Percentiles rank a stretch among this genome's conserved stretches.
phyloP scores from a whole-genome alignment of 805 yeast genomes.

The Wickerhamomyces subpelliculosus region DNA sequence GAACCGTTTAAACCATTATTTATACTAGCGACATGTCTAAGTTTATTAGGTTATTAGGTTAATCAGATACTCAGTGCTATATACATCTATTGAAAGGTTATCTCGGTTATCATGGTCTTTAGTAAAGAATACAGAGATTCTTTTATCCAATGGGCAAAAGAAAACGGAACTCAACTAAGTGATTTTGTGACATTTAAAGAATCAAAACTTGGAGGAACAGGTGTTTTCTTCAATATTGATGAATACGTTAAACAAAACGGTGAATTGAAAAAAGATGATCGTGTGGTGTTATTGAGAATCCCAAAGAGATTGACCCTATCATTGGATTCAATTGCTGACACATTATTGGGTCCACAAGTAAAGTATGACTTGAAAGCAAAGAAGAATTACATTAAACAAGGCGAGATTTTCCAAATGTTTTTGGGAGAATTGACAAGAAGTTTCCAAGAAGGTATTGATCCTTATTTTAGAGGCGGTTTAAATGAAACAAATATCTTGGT shows the following conservation, averaged over 20 bases:
- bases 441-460: slow-evolving; percentile 14
- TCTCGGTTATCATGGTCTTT: too few species aligned
- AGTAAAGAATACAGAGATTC: slow-evolving; percentile 3
- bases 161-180: slow-evolving; percentile 5
- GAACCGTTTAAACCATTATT: too few species aligned
- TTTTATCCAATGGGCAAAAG: slow-evolving; percentile 11
- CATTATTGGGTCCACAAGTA: slow-evolving; percentile 10
- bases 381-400: slow-evolving; percentile 9
- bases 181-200: slow-evolving; percentile 12
- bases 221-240: slow-evolving; percentile 23
- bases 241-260: slow-evolving; percentile 2
- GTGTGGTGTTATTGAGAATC: slow-evolving; percentile 31
- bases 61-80: too few species aligned
- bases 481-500: slow-evolving; percentile 21
- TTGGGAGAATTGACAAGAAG: slow-evolving; percentile 11
- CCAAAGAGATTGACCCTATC: slow-evolving; percentile 27
- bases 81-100: too few species aligned
- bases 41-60: too few species aligned
- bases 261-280: slow-evolving; percentile 2
- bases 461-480: slow-evolving; percentile 17
- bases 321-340: slow-evolving; percentile 22
- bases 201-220: slow-evolving; percentile 29
- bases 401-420: slow-evolving; percentile 13
- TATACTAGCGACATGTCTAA: too few species aligned
- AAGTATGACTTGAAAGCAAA: slow-evolving; percentile 9